Base-by-base conservation (phyloP, 345 rosid species). In the Mercurialis annua region DNA sequence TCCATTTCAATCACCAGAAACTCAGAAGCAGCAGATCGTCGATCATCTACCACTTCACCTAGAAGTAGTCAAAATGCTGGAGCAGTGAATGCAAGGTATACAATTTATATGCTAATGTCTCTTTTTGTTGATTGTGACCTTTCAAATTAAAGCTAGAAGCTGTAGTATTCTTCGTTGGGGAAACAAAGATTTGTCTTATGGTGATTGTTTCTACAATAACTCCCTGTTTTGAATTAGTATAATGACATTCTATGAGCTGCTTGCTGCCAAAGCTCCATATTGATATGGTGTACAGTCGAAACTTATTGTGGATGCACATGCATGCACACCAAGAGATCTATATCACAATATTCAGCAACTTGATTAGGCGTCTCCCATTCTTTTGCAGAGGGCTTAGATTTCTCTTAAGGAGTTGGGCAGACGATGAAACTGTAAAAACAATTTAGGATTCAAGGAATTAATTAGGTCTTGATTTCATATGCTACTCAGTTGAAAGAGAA, bases 1-100 rank as follows among this genome's bases (percentile, higher is more conserved):
- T 87, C 98, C 61, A 75, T 90, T 57, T 80, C 98, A 12, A 88
- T 86, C 44, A 73, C 86, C 34, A 78, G 96, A 76, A 74, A 77
- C 54, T 64, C 92, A 51, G 97, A 90, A 68, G 92, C 78, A 53
- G 97, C 74, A 70, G 90, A 84, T 74, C 89, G 76, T 21, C 85
- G 67, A 53, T 56, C 56, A 72, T 74, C 80, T 48, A 43, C 73
- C 51, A 59, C 85, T 4, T 74, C 90, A 67, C 81, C 85, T 62
- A 81, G 92, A 77, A 82, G 78, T 70, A 76, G 80, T 68, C 92
- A 86, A 71, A 80, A 73, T 75, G 64, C 78, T 18, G 83, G 82
- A 24, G 77, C 79, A 48, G 47, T 81, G 56, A 88, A 72, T 75
- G 81, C 96, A 49, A 92, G 98, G 98, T 92, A 80, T 18, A 46